Percentiles rank a stretch among this genome's conserved stretches.
phyloP scores from a whole-genome alignment of 192 early-diverging fungal species.

The Linnemannia elongata region DNA sequence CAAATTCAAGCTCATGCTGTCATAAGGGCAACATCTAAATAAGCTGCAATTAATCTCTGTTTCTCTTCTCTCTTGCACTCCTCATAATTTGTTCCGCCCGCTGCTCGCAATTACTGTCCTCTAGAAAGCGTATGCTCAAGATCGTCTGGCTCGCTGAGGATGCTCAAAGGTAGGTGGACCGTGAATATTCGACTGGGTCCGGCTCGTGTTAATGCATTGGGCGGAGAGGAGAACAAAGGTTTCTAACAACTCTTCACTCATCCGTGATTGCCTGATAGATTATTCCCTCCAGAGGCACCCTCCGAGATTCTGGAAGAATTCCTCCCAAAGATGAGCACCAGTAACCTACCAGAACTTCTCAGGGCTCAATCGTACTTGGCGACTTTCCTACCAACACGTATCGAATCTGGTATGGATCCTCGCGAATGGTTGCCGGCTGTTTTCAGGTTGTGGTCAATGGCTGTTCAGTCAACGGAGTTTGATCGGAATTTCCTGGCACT shows the following conservation, averaged over 20 bases:
- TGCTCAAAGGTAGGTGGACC: constrained; percentile 58
- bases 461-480: constrained; percentile 68
- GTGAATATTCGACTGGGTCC: neutral
- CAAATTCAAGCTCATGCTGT: neutral
- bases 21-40: constrained; percentile 11
- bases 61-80: constrained; percentile 1
- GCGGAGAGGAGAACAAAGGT: no score
- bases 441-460: constrained; percentile 87
- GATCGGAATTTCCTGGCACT: constrained; percentile 82
- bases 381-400: constrained; percentile 78
- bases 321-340: constrained; percentile 79
- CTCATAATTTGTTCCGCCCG: constrained; percentile 27
- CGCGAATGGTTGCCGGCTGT: constrained; percentile 83
- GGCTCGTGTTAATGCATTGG: constrained; percentile 33
- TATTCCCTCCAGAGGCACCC: constrained; percentile 76
- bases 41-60: constrained; percentile 13
- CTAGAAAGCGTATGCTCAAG: constrained; percentile 65
- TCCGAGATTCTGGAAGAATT: constrained; percentile 84
- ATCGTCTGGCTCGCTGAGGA: constrained; percentile 64
- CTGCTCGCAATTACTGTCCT: neutral
- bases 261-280: constrained; percentile 48
- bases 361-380: constrained; percentile 70
- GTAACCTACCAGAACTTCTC: constrained; percentile 73
- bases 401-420: constrained; percentile 53
- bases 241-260: neutral